Evolutionary conservation across 1,284 basidiomycete genomes (phyloP).

Genomic region (Naganishia liquefaciens): DNA sequence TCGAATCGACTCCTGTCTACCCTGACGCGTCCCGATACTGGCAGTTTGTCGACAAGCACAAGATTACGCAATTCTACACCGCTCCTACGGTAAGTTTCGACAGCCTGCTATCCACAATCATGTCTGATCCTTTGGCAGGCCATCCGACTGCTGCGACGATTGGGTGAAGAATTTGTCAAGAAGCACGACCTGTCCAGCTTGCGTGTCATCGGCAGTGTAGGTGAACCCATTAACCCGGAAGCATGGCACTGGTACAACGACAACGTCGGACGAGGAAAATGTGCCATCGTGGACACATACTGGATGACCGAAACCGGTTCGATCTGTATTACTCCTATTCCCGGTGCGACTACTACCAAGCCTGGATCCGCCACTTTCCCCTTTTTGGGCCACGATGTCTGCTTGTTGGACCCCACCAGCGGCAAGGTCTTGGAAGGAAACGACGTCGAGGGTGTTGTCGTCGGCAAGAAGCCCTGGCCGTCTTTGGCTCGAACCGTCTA

Average conservation of each 20-base stretch:
- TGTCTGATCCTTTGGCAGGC: conserved; percentile 52
- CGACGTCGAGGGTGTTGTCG: conserved; percentile 88
- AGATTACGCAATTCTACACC: conserved; percentile 92
- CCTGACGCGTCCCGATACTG: conserved; percentile 95
- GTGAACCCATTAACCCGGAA: conserved; percentile 98
- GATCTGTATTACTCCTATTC: conserved; percentile 91
- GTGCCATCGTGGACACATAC: conserved; percentile 94
- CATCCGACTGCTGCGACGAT: conserved; percentile 84
- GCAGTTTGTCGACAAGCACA: conserved; percentile 90
- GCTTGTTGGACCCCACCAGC: conserved; percentile 73
- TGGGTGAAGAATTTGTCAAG: conserved; percentile 85
- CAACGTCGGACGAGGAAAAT: conserved; percentile 82
- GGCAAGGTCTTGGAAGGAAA: conserved; percentile 72
- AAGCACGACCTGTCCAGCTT: conserved; percentile 79
- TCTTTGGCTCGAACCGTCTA: conserved; percentile 93
- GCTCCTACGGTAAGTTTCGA: conserved; percentile 65
- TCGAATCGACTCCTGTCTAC: conserved; percentile 97
- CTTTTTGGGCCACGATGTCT: conserved; percentile 93
- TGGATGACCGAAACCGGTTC: conserved; percentile 99
- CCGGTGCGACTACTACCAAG: conserved; percentile 93
- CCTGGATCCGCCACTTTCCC: conserved; percentile 95
- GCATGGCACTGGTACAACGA: conserved; percentile 98
- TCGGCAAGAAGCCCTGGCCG: conserved; percentile 86
- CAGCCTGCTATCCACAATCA: too few species aligned
- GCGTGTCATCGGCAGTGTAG: conserved; percentile 87